Base-by-base conservation (phyloP, 129 eudicot genomes). In the Flaveria robusta region DNA sequence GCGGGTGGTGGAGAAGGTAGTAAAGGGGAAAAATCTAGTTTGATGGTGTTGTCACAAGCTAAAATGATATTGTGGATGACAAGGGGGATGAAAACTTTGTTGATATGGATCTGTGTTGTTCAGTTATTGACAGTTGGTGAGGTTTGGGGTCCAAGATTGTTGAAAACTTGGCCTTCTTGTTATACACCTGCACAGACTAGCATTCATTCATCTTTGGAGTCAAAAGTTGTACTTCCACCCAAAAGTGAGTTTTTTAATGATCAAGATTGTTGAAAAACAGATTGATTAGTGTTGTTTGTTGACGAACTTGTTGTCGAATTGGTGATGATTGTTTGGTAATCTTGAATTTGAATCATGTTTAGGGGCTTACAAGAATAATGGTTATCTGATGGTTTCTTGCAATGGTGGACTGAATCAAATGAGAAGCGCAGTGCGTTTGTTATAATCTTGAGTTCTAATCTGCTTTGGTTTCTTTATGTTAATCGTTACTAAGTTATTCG, bases 361-460 rank as follows among this genome's bases (percentile, higher is more conserved):
- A 87, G 91, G 91, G 64, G 80, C 83, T 72, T 87, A 87, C 68
- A 87, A 79, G 77, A 87, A 87, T 81, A 87, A 87, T 70, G 91
- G 91, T 52, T 87, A 87, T 72, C 86, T 87, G 19, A 78, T 84
- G 88, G 91, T 87, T 58, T 87, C 88, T 81, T 59, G 66, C 39
- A 59, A 59, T 59, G 66, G 66, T 24, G 66, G 66, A 60, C 66
- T 60, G 13, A 60, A 60, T 60, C 66, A 60, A 26, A 60, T 60
- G 66, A 13, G 66, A 62, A 41, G 42, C 7, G 42, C 67, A 6
- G 67, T 62, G 19, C n/a, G 67, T 62, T 62, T 62, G 67, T 62
- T 27, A 62, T 62, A 62, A 14, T 62, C 20, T 13, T 62, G 42
- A 62, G 10, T 26, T 4, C 2, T 62, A 27, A 27, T 27, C 9